These are phyloP conservation scores for Rhizoctonia solani DNA, from an alignment of 1,284 basidiomycete genomes.

Conservation along the genomic window DNA sequence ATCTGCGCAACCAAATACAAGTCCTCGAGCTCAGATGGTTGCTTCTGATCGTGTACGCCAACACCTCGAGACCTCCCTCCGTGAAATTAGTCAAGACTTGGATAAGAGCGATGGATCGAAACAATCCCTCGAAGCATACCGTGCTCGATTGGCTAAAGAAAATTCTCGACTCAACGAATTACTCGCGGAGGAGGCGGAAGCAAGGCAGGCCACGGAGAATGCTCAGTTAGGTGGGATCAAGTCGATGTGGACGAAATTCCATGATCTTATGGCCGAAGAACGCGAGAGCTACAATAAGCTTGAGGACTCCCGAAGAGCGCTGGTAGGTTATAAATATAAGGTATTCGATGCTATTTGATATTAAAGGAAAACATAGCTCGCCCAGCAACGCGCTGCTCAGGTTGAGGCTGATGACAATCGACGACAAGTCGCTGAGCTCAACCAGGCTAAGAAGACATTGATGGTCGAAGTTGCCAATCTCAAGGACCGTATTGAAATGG, in stretches of 20 bases:
- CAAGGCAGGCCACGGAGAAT: slow-evolving; percentile 61
- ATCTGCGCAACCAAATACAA: slow-evolving; percentile 67
- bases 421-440: slow-evolving; percentile 62
- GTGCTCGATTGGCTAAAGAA: slow-evolving; percentile 60
- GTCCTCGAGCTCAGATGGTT: slow-evolving; percentile 67
- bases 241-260: slow-evolving; percentile 70
- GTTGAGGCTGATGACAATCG: slow-evolving; percentile 66
- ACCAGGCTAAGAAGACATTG: slow-evolving; percentile 59
- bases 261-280: slow-evolving; percentile 62
- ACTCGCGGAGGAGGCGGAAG: slow-evolving; percentile 67
- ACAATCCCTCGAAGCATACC: slow-evolving; percentile 63
- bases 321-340: slow-evolving; percentile 52
- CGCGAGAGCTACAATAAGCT: slow-evolving; percentile 63
- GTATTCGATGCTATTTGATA: neutral
- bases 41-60: slow-evolving; percentile 68
- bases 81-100: slow-evolving; percentile 65
- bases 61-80: slow-evolving; percentile 65
- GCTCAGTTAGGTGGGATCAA: slow-evolving; percentile 67
- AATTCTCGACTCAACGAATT: slow-evolving; percentile 60
- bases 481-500: slow-evolving; percentile 60
- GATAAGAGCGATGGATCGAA: slow-evolving; percentile 68
- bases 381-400: slow-evolving; percentile 68
- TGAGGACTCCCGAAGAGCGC: slow-evolving; percentile 71
- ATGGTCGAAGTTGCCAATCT: slow-evolving; percentile 61
- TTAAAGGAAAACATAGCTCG: slow-evolving; percentile 55